Conservation (phyloP, 108 stramenopile genomes). For the Skeletonema grethae region DNA sequence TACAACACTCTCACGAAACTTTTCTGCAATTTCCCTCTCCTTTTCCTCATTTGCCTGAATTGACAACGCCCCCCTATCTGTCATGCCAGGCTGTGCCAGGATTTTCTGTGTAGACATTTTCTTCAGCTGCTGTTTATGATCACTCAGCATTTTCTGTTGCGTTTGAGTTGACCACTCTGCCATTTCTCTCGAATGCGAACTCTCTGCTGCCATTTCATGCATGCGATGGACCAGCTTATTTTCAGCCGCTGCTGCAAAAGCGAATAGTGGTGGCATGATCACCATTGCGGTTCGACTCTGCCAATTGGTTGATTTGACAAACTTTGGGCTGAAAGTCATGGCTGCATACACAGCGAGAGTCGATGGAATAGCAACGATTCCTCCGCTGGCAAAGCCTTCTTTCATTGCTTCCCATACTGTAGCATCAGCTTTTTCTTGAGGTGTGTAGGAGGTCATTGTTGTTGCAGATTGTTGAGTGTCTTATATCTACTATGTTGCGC, state of each 20-base stretch:
- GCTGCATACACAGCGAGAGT: conserved; percentile 48
- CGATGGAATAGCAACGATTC: conserved; percentile 57
- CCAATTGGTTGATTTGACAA: conserved; percentile 64
- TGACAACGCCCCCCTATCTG: conserved; percentile 1
- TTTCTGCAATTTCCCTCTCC: conserved; percentile 32
- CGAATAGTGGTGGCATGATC: conserved; percentile 84
- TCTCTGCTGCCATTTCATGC: conserved; percentile 72
- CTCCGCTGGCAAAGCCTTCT: conserved; percentile 61
- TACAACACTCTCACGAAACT: conserved; percentile 58
- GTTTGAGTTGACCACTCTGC: conserved; percentile 62
- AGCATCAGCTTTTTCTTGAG: conserved; percentile 47
- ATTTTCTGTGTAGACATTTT: conserved; percentile 46
- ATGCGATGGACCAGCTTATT: conserved; percentile 64
- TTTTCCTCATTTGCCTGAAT: conserved; percentile 19
- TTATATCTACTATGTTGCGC: too few relatives aligned
- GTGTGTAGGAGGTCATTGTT: conserved; percentile 19
- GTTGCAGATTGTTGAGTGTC: too few relatives aligned
- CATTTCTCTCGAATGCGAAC: conserved; percentile 60
- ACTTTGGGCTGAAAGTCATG: conserved; percentile 49
- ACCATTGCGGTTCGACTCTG: conserved; percentile 74
- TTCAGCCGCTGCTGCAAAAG: conserved; percentile 68
- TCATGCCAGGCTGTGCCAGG: conserved; percentile 34
- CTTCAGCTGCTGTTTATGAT: conserved; percentile 32
- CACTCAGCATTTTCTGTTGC: conserved; percentile 46
- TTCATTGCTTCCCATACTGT: conserved; percentile 56